Base-by-base conservation (phyloP, 352 stramenopile genomes). In the Globisporangium ultimum region DNA sequence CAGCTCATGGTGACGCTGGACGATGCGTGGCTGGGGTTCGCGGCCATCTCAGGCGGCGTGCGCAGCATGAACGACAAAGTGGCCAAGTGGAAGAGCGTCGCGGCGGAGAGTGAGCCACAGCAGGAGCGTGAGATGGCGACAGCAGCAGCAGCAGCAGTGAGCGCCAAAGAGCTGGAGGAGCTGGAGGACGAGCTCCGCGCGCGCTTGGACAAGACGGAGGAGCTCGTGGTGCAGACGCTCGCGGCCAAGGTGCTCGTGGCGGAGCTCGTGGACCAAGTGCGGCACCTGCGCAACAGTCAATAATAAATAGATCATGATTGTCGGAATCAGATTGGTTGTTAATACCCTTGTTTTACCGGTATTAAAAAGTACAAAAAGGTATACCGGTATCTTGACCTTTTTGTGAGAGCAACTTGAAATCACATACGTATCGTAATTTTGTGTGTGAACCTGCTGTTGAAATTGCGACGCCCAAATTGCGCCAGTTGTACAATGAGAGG, bases 11-110 rank as follows among this genome's bases (percentile, higher is more conserved):
- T 57, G 1, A 66, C 63, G 20, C 51, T 76, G 61, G 66, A 76
- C 46, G 62, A 71, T 22, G 68, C 66, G 28, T 74, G 68, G 68
- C 59, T 76, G 10, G 62, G 68, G n/a, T 76, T 73, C 45, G 68
- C 68, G 0, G 62, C 54, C 14, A 55, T 76, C 42, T 76, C 68
- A 5, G 59, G 53, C 14, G 57, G 66, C 51, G 52, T 70, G 50
- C 68, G 68, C 21, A 55, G 21, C 24, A 59, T 71, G 49, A 53
- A 56, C 7, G 60, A 69, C 15, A 55, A 48, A 7, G 10, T 75
- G 17, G n/a, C 28, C 42, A 28, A 40, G 40, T 62, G 51, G 34
- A 42, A 41, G 47, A 50, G 21, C 28, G 7, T 3, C 11, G 40
- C 40, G 0, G 53, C 12, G 13, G 40, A 45, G 40, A 45, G 17